Conservation (phyloP, 179 eudicot species). For the Corrigiola litoralis region DNA sequence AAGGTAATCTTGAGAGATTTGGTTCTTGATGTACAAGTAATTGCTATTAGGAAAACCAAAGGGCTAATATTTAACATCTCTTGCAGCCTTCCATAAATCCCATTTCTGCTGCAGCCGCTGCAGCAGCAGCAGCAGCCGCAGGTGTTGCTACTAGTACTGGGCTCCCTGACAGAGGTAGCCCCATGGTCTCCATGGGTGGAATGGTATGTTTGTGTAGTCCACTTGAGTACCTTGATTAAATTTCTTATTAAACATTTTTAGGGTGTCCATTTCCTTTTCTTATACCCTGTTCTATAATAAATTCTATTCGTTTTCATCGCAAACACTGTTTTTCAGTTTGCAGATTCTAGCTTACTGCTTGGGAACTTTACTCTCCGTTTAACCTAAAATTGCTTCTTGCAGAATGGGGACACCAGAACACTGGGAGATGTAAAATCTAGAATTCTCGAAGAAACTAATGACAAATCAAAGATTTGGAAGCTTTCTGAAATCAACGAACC, state of each 20-base stretch:
- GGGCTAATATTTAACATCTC: slow-evolving; percentile 4
- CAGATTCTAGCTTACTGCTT: background rate
- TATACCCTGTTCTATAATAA: background rate
- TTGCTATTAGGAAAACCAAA: background rate
- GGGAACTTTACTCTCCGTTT: background rate
- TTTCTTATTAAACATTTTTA: background rate
- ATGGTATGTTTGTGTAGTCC: slow-evolving; percentile 40
- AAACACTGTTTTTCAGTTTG: background rate
- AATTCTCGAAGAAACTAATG: slow-evolving; percentile 65
- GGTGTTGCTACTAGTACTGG: slow-evolving; percentile 49
- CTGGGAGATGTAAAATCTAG: slow-evolving; percentile 71
- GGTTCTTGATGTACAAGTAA: slow-evolving; percentile 3
- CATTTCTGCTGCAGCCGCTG: slow-evolving; percentile 46
- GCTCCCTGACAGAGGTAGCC: slow-evolving; percentile 51
- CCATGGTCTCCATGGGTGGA: slow-evolving; percentile 51
- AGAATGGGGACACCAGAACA: slow-evolving; percentile 78
- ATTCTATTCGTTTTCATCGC: background rate
- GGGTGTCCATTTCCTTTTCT: background rate
- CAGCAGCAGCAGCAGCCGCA: slow-evolving; percentile 35
- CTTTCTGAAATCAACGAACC: slow-evolving; percentile 74
- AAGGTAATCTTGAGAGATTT: slow-evolving; percentile 42
- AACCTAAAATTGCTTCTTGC: slow-evolving; percentile 16
- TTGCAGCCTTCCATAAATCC: slow-evolving; percentile 63
- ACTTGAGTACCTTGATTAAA: background rate
- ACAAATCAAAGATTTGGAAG: slow-evolving; percentile 93